phyloP scores from a whole-genome alignment of 805 yeast genomes.

The Nakazawaea molendinolei region DNA sequence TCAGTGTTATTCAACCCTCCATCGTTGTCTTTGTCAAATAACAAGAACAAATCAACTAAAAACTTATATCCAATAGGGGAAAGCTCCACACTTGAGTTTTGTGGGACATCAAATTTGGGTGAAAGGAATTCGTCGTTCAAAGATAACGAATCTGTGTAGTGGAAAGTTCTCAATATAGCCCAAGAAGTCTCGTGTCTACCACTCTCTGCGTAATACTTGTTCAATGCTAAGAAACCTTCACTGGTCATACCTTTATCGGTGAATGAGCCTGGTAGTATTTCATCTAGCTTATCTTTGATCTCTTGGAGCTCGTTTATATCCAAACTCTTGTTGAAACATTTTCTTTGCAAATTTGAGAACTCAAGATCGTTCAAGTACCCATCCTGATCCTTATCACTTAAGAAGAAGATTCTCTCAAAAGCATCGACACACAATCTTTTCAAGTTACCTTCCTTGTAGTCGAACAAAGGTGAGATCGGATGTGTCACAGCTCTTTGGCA shows the following conservation, averaged over 20 bases:
- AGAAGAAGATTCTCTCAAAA: slow-evolving; percentile 69
- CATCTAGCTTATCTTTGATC: slow-evolving; percentile 30
- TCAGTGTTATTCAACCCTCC: slow-evolving; percentile 86
- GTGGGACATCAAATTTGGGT: slow-evolving; percentile 73
- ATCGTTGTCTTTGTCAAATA: slow-evolving; percentile 92
- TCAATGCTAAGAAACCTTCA: slow-evolving; percentile 71
- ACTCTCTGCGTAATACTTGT: slow-evolving; percentile 76
- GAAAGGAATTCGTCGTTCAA: slow-evolving; percentile 71
- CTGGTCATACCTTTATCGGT: slow-evolving; percentile 52
- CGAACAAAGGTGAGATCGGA: slow-evolving; percentile 89
- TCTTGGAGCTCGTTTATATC: slow-evolving; percentile 41
- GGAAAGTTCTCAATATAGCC: slow-evolving; percentile 86
- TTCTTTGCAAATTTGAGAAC: slow-evolving; percentile 58
- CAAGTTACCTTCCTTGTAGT: slow-evolving; percentile 78
- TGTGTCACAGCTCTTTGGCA: slow-evolving; percentile 91
- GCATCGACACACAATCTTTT: slow-evolving; percentile 77
- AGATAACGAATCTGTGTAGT: slow-evolving; percentile 88
- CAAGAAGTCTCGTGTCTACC: slow-evolving; percentile 97
- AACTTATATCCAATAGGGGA: slow-evolving; percentile 91
- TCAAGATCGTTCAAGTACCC: slow-evolving; percentile 71
- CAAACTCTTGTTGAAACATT: slow-evolving; percentile 59
- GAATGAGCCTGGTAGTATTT: slow-evolving; percentile 21
- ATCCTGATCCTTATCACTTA: slow-evolving; percentile 88
- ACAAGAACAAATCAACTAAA: slow-evolving; percentile 79
- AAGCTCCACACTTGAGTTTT: slow-evolving; percentile 76